Percentiles rank a stretch among this genome's conserved stretches.
Conservation (phyloP, 2,329 filamentous ascomycete species). For the Blastomyces emzantsi region DNA sequence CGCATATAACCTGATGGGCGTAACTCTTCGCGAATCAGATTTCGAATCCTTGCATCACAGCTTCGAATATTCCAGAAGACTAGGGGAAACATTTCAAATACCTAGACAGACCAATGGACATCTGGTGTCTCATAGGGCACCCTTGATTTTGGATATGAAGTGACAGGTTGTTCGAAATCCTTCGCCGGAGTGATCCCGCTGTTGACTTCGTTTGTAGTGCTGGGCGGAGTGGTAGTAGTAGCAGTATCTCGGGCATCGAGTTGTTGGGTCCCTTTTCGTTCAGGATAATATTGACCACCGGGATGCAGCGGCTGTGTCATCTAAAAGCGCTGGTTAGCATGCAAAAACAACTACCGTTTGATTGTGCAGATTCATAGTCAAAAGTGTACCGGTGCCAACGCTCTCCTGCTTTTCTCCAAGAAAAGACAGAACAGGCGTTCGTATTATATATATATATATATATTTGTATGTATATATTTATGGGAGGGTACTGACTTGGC, state of each 20-base stretch:
- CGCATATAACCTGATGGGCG: not conserved
- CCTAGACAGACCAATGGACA: not conserved
- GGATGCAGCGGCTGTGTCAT: constrained; percentile 39
- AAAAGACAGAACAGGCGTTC: constrained; percentile 11
- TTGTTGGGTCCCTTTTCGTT: constrained; percentile 14
- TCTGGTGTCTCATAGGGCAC: constrained; percentile 5
- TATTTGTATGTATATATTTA: constrained; percentile 18
- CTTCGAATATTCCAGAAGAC: not conserved
- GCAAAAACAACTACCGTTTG: constrained; percentile 20
- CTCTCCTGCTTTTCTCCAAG: constrained; percentile 23
- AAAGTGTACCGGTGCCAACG: constrained; percentile 31
- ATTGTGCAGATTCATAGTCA: constrained; percentile 19
- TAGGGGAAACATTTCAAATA: not conserved
- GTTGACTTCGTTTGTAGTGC: constrained; percentile 7
- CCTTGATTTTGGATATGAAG: constrained; percentile 9
- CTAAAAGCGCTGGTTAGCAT: constrained; percentile 30
- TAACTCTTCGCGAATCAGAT: not conserved
- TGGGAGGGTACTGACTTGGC: constrained; percentile 39
- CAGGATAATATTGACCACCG: constrained; percentile 39
- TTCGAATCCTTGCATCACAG: not conserved
- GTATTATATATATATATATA: not conserved
- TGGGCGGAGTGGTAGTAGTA: not conserved
- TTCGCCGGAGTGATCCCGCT: constrained; percentile 22
- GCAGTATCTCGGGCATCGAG: not conserved
- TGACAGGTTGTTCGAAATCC: constrained; percentile 13